Evolutionary conservation across 257 asterid genomes (phyloP), one percentile per base, ranked within the genome.

Genomic region (Asclepias syriaca): DNA sequence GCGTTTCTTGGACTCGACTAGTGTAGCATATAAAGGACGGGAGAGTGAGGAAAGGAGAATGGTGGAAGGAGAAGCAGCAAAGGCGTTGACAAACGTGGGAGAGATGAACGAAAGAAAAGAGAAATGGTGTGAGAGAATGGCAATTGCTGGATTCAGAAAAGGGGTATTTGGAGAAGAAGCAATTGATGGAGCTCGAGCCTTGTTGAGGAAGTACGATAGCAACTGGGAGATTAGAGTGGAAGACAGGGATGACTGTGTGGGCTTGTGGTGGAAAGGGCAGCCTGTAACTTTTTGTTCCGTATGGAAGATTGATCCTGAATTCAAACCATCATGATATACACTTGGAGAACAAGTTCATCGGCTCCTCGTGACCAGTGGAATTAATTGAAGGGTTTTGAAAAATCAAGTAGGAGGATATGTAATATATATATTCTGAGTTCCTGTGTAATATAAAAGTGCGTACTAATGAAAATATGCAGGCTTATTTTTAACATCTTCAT

Each of bases 61-160:
- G 95, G 82, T 92, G 89, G 97, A 92, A 73, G 91, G 89, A 8
- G 97, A 89, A 64, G 96, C 98, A 22, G 96, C 97, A 4, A 86
- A 89, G 80, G 89, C 82, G 11, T 69, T 92, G 78, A 65, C 75
- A 32, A 85, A 81, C 46, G 43, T 7, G 13, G 92, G 83, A 16
- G 96, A 88, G 75, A 85, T 89, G 98, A 92, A 88, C 46, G 98
- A 89, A 72, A 80, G 83, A 18, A 87, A 83, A 50, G 96, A 88
- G 81, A 85, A 82, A 75, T 92, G 98, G 98, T 83, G 92, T 50
- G 92, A 88, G 73, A 83, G 93, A 79, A 87, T 88, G 94, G 82
- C 24, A 34, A 56, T 66, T 13, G 96, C 79, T 5, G 98, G 96
- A 4, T 92, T 89, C 59, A 74, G 32, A n/a, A 86, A 81, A 40